phyloP scores from a whole-genome alignment of 1,284 basidiomycete genomes.

The Anthracocystis setariae region DNA sequence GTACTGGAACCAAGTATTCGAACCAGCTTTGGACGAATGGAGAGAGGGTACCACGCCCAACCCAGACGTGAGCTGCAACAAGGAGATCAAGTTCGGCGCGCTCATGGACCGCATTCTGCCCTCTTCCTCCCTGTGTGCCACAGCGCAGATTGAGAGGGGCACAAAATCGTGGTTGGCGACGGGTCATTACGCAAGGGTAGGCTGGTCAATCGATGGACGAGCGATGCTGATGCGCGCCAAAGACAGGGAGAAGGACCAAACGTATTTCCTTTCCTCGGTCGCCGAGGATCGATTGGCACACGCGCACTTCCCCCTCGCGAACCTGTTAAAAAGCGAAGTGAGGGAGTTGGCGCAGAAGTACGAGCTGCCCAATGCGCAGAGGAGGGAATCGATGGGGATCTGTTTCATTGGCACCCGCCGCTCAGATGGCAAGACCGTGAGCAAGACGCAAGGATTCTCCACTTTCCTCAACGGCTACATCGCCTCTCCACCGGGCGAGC shows the following conservation, averaged over 20 bases:
- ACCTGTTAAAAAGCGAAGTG: constrained; percentile 72
- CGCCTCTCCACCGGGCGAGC: constrained; percentile 74
- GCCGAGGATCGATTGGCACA: constrained; percentile 66
- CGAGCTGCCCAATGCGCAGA: constrained; percentile 79
- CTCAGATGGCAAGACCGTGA: constrained; percentile 13
- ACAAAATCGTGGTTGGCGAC: constrained; percentile 76
- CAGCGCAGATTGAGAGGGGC: neutral
- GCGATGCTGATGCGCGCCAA: constrained; percentile 48
- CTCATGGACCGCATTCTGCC: constrained; percentile 72
- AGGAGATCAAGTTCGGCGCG: constrained; percentile 92
- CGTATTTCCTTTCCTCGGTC: constrained; percentile 82
- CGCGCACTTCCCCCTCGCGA: constrained; percentile 74
- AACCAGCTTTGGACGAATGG: constrained; percentile 61
- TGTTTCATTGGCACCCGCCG: constrained; percentile 86
- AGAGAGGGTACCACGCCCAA: constrained; percentile 75
- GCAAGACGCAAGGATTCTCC: constrained; percentile 33
- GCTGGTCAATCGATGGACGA: constrained; percentile 69
- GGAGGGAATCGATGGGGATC: constrained; percentile 93
- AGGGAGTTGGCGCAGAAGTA: constrained; percentile 79
- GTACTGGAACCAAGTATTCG: constrained; percentile 64
- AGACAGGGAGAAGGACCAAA: constrained; percentile 81
- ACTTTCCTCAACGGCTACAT: constrained; percentile 75
- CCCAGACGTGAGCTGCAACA: constrained; percentile 93
- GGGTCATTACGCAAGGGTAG: constrained; percentile 84
- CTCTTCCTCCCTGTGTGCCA: constrained; percentile 4